Percentiles rank a stretch among this genome's conserved stretches.
These are phyloP conservation scores for Dipodascopsis tothii DNA, from an alignment of 805 yeast species.

Conservation along the genomic window DNA sequence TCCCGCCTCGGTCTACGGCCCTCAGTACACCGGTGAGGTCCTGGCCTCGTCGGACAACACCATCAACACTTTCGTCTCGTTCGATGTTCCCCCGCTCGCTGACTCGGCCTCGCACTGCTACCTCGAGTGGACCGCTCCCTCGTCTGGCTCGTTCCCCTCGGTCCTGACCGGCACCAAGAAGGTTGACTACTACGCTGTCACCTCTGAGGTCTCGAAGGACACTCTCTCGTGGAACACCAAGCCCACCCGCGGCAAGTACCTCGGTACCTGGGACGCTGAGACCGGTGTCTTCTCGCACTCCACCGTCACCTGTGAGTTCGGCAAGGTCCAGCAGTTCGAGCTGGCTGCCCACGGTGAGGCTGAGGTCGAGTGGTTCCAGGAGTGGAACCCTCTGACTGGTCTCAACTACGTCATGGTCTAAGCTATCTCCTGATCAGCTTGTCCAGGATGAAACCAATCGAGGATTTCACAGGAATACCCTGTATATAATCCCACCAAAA, in stretches of 20 bases:
- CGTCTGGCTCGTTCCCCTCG: constrained; percentile 11
- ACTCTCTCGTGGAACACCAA: constrained; percentile 10
- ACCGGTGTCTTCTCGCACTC: constrained; percentile 8
- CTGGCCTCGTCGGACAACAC: not conserved
- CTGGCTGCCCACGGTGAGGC: constrained; percentile 3
- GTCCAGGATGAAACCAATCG: too few relatives aligned
- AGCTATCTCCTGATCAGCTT: too few relatives aligned
- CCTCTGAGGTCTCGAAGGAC: constrained; percentile 4
- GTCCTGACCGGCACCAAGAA: constrained; percentile 13
- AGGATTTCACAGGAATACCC: too few relatives aligned
- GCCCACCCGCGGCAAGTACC: constrained; percentile 12
- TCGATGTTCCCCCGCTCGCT: constrained; percentile 11
- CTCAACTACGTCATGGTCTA: constrained; percentile 8
- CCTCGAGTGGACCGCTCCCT: constrained; percentile 18
- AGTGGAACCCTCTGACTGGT: constrained; percentile 11
- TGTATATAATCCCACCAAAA: too few relatives aligned
- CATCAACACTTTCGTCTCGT: constrained; percentile 13
- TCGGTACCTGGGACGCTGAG: constrained; percentile 12
- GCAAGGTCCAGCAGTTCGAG: constrained; percentile 18
- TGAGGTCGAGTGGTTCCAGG: constrained; percentile 17
- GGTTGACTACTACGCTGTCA: constrained; percentile 7
- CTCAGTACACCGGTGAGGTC: constrained; percentile 15
- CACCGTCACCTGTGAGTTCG: constrained; percentile 13
- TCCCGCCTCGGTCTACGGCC: constrained; percentile 9
- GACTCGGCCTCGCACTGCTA: constrained; percentile 10